Conservation (phyloP, 768 basidiomycete genomes). For the Pulveroboletus sp. region DNA sequence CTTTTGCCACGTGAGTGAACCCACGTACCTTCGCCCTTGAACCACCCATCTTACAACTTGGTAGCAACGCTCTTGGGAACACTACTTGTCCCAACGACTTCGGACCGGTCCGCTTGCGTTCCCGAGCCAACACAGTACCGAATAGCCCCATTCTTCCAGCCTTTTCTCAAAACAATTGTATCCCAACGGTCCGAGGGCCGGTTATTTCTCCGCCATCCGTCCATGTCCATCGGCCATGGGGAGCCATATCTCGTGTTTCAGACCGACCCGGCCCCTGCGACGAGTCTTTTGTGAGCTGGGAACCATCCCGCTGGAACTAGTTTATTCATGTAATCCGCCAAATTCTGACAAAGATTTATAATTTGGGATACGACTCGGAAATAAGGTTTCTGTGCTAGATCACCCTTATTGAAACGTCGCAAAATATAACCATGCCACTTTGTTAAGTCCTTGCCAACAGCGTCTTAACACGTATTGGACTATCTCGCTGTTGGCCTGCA, state of each 20-base stretch:
- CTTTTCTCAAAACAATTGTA: conserved; percentile 10
- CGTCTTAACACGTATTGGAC: no score
- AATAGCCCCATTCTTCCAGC: neutral
- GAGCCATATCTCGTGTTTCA: conserved; percentile 12
- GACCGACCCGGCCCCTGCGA: conserved; percentile 40
- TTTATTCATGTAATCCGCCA: neutral
- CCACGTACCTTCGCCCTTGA: neutral
- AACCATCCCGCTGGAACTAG: conserved; percentile 40
- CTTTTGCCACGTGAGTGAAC: conserved; percentile 47
- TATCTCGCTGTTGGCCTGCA: no score
- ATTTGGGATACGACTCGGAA: no score
- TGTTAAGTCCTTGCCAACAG: no score
- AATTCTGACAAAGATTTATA: no score
- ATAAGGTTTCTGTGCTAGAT: neutral
- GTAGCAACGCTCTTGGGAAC: conserved; percentile 42
- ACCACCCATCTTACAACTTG: conserved; percentile 8
- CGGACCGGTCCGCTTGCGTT: conserved; percentile 8
- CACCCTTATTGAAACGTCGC: neutral
- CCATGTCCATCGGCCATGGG: conserved; percentile 19
- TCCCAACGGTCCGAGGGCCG: conserved; percentile 20
- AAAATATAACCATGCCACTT: neutral
- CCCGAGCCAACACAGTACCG: conserved; percentile 13
- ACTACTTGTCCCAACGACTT: conserved; percentile 26
- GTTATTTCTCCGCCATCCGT: conserved; percentile 17
- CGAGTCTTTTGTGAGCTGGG: conserved; percentile 62